Evolutionary conservation across 2,329 filamentous ascomycete species (phyloP).

Genomic region (Zalaria obscura): DNA sequence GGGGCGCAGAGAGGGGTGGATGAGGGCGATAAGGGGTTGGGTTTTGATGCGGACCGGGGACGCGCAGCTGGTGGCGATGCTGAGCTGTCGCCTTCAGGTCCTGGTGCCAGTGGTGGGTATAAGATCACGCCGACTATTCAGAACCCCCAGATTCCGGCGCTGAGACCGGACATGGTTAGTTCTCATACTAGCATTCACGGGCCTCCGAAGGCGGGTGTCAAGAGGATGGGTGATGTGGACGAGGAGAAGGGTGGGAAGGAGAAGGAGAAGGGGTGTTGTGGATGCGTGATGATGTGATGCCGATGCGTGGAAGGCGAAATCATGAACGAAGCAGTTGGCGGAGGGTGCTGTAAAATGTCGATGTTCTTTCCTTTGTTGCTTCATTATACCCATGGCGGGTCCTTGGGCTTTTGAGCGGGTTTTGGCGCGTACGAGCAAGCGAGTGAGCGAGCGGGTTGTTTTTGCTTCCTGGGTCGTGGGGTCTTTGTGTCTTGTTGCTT

Average conservation of each 20-base stretch:
- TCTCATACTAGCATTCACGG: neutral
- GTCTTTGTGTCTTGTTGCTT: no score
- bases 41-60: constrained; percentile 8
- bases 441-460: no score
- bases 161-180: constrained; percentile 1
- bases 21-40: constrained; percentile 6
- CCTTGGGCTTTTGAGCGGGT: no score
- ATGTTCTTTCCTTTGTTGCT: no score
- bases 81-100: constrained; percentile 14
- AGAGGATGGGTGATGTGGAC: constrained; percentile 39
- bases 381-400: no score
- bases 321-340: neutral
- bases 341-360: no score
- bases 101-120: constrained; percentile 30
- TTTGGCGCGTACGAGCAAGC: no score
- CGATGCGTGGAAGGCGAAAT: neutral
- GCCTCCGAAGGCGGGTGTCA: constrained; percentile 23
- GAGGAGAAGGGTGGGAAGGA: constrained; percentile 37
- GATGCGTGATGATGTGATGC: constrained; percentile 61
- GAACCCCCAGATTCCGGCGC: constrained; percentile 13
- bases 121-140: constrained; percentile 33
- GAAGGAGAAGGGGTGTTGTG: constrained; percentile 49
- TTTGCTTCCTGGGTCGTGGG: no score
- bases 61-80: constrained; percentile 12
- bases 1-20: no score